A percentile compares a stretch with the other conserved stretches of the same genome.
Conservation (phyloP, 257 asterid species). For the Solanum pennellii region DNA sequence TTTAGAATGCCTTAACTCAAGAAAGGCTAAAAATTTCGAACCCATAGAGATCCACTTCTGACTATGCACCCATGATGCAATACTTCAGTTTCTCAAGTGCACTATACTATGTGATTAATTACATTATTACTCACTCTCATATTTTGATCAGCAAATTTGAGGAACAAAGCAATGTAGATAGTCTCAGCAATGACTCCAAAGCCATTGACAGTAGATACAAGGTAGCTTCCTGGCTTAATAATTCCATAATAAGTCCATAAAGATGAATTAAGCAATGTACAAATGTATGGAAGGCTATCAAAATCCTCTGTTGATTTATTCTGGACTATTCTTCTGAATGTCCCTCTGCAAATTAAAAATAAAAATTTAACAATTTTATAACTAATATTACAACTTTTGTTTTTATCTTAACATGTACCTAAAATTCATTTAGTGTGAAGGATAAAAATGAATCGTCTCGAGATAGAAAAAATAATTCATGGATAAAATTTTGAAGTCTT, state of each 20-base stretch:
- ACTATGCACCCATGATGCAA: background rate
- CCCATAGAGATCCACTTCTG: background rate
- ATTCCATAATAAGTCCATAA: constrained; percentile 35
- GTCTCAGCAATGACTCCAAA: constrained; percentile 14
- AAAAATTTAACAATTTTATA: background rate
- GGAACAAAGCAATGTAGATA: constrained; percentile 12
- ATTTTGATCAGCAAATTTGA: constrained; percentile 13
- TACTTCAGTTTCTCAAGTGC: background rate
- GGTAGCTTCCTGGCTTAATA: constrained; percentile 14
- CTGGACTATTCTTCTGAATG: constrained; percentile 23
- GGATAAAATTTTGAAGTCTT: too few species aligned
- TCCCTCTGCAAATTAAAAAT: constrained; percentile 5
- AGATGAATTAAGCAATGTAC: constrained; percentile 14
- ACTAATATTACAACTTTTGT: background rate
- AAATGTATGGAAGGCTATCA: constrained; percentile 27
- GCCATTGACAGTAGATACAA: constrained; percentile 26
- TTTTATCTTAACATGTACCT: too few species aligned
- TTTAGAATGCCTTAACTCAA: background rate
- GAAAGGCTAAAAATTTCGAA: background rate
- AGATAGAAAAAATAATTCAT: background rate
- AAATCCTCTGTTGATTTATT: constrained; percentile 18
- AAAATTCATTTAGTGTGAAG: too few species aligned
- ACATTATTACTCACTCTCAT: constrained; percentile 11
- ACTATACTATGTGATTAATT: background rate
- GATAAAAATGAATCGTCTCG: too few species aligned